These are phyloP conservation scores for Casuarina equisetifolia DNA, from an alignment of 306 rosid genomes.

Conservation along the genomic window DNA sequence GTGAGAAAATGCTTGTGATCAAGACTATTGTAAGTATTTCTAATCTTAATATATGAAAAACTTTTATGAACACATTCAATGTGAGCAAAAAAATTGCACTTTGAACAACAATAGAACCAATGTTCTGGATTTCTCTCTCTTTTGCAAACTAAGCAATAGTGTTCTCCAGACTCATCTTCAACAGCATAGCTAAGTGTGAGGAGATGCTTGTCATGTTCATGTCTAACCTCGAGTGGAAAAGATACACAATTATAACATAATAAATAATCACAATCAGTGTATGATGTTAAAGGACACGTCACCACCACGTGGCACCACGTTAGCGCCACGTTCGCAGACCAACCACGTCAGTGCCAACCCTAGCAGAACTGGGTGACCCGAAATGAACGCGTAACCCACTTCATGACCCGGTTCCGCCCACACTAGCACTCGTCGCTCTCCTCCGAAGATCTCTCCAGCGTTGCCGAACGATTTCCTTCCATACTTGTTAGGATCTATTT, in stretches of 20 bases:
- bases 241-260: not conserved
- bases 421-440: no score
- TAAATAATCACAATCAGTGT: not conserved
- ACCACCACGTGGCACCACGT: no score
- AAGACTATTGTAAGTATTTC: not conserved
- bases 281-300: no score
- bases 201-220: not conserved
- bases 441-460: no score
- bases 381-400: no score
- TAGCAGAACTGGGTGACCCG: no score
- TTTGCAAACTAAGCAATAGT: not conserved
- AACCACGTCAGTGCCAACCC: no score
- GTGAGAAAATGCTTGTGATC: not conserved
- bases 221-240: not conserved
- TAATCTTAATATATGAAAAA: not conserved
- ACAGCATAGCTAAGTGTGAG: not conserved
- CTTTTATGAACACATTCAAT: not conserved
- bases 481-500: no score
- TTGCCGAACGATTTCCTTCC: no score
- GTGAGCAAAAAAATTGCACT: not conserved
- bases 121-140: not conserved
- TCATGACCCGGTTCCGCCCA: no score
- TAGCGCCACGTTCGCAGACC: no score
- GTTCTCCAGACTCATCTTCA: no score
- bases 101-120: not conserved